Evolutionary conservation across 2,329 filamentous ascomycete species (phyloP).

Genomic region (Epichloe scottii): DNA sequence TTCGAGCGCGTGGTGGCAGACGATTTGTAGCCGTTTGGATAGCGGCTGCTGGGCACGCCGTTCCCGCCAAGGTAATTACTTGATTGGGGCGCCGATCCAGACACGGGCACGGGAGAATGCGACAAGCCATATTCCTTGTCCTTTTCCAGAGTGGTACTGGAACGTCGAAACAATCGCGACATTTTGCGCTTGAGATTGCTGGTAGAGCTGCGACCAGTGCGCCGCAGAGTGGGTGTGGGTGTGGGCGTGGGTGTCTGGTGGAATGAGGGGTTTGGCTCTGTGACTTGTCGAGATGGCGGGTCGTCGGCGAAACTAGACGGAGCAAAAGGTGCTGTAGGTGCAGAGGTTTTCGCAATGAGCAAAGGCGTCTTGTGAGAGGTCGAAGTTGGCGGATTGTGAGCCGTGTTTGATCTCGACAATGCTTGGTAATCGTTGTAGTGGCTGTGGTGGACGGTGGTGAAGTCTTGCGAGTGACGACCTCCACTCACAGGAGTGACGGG

Average conservation of each 20-base stretch:
- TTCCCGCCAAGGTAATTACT: constrained; percentile 3
- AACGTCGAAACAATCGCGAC: constrained; percentile 35
- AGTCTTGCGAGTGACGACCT: constrained; percentile 41
- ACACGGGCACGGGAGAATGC: constrained; percentile 9
- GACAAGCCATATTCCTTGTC: constrained; percentile 13
- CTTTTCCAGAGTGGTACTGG: constrained; percentile 22
- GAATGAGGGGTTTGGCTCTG: constrained; percentile 5
- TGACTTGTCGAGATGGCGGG: neutral
- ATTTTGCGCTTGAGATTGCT: constrained; percentile 36
- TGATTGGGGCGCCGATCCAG: constrained; percentile 10
- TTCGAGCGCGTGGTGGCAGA: constrained; percentile 34
- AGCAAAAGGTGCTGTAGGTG: neutral
- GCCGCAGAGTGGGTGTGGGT: constrained; percentile 23
- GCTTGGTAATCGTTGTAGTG: constrained; percentile 16
- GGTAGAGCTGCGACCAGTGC: constrained; percentile 30
- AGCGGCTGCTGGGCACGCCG: constrained; percentile 22
- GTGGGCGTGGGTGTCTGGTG: constrained; percentile 5
- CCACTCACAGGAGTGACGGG: constrained; percentile 50
- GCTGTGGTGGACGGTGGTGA: constrained; percentile 28
- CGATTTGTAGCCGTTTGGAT: constrained; percentile 30
- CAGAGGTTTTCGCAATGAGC: constrained; percentile 4
- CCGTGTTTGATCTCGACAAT: constrained; percentile 12
- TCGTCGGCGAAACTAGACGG: neutral
- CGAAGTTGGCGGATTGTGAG: constrained; percentile 7
- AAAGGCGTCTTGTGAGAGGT: constrained; percentile 7